phyloP scores from a whole-genome alignment of 1,284 basidiomycete species.

The Ustilago nuda region DNA sequence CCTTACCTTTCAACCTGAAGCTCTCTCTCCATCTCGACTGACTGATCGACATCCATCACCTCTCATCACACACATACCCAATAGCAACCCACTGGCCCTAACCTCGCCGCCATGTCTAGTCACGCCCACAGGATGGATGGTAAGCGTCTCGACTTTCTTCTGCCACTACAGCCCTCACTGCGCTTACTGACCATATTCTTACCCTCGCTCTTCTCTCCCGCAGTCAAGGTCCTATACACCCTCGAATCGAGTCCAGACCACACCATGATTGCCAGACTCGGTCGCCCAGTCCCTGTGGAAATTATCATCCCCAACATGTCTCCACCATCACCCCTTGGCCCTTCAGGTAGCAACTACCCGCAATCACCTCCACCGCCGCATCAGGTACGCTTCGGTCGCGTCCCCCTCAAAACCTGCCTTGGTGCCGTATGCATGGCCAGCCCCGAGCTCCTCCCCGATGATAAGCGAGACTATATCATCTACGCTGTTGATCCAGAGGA shows the following conservation, averaged over 20 bases:
- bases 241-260: conserved; percentile 62
- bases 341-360: conserved; percentile 32
- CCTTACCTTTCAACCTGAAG: conserved; percentile 12
- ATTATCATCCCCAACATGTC: conserved; percentile 52
- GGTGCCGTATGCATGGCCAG: conserved; percentile 67
- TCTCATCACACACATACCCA: not conserved
- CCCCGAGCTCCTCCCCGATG: conserved; percentile 64
- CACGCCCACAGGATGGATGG: conserved; percentile 55
- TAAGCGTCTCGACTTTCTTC: conserved; percentile 6
- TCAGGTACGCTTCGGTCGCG: conserved; percentile 55
- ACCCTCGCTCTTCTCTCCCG: not conserved
- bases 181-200: conserved; percentile 2
- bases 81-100: not conserved
- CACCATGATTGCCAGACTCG: conserved; percentile 64
- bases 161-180: not conserved
- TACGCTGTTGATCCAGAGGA: conserved; percentile 68
- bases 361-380: conserved; percentile 18
- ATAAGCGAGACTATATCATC: conserved; percentile 63
- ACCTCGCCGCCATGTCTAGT: conserved; percentile 40
- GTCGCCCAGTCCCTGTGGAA: conserved; percentile 51
- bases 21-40: conserved; percentile 1
- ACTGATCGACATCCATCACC: conserved; percentile 8
- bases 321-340: conserved; percentile 29
- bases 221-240: conserved; percentile 68
- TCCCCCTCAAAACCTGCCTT: conserved; percentile 65